A percentile compares a stretch with the other conserved stretches of the same genome.
phyloP scores from a whole-genome alignment of 2,329 filamentous ascomycete species.

The Cytospora paraplurivora region DNA sequence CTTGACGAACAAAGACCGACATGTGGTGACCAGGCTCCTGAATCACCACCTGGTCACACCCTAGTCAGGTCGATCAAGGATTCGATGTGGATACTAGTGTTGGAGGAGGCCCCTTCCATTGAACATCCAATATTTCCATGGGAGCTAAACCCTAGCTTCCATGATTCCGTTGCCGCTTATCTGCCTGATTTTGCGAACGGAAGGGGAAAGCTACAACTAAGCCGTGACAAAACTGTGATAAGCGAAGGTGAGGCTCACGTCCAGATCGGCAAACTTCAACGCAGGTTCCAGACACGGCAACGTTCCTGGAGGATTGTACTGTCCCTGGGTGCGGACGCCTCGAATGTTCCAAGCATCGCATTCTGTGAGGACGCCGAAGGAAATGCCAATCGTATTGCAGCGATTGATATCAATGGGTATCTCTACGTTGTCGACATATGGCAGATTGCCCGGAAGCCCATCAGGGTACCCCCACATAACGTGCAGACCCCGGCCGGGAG shows the following conservation, averaged over 20 bases:
- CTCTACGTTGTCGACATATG: slow-evolving; percentile 58
- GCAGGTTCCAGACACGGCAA: slow-evolving; percentile 44
- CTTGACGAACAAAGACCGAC: neutral
- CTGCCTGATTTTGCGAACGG: neutral
- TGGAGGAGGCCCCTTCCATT: neutral
- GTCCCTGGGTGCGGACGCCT: slow-evolving; percentile 41
- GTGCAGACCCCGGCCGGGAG: slow-evolving; percentile 17
- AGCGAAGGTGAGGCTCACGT: neutral
- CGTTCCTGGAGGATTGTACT: slow-evolving; percentile 55
- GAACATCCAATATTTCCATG: neutral
- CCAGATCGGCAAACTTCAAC: slow-evolving; percentile 33
- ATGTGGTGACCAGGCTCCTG: neutral
- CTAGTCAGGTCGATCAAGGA: neutral
- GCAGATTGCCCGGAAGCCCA: slow-evolving; percentile 38
- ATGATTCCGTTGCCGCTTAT: neutral
- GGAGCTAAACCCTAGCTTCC: neutral
- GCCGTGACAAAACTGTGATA: neutral
- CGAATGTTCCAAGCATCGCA: slow-evolving; percentile 57
- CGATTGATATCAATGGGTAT: slow-evolving; percentile 52
- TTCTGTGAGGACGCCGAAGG: slow-evolving; percentile 52
- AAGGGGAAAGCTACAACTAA: neutral
- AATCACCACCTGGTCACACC: neutral
- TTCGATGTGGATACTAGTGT: neutral
- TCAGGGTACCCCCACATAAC: slow-evolving; percentile 34
- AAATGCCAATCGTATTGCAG: slow-evolving; percentile 52